A percentile compares a stretch with the other conserved stretches of the same genome.
These are phyloP conservation scores for Alternaria metachromatica DNA, from an alignment of 2,329 filamentous ascomycete genomes.

Conservation along the genomic window DNA sequence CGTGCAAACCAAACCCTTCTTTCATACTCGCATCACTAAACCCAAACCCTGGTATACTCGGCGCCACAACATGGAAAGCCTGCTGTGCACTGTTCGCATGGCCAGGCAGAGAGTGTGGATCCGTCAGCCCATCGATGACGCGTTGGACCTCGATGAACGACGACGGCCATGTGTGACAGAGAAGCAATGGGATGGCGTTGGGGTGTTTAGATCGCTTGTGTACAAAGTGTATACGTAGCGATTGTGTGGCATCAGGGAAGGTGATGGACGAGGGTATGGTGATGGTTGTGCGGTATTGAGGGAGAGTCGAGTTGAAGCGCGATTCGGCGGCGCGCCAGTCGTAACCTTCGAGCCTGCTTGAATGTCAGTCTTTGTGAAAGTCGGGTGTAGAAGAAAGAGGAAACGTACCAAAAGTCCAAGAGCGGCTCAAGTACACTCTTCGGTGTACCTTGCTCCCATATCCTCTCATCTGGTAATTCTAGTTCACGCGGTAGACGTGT, in stretches of 20 bases:
- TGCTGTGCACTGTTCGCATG: slow-evolving; percentile 28
- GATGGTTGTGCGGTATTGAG: slow-evolving; percentile 69
- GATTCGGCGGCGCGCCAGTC: slow-evolving; percentile 68
- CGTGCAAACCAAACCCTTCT: slow-evolving; percentile 57
- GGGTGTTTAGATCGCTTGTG: slow-evolving; percentile 62
- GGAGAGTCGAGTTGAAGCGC: slow-evolving; percentile 63
- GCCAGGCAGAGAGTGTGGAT: slow-evolving; percentile 55
- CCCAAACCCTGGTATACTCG: slow-evolving; percentile 69
- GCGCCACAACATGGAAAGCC: slow-evolving; percentile 71
- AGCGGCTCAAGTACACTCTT: slow-evolving; percentile 69
- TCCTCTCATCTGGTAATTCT: slow-evolving; percentile 54
- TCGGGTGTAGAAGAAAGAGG: not conserved
- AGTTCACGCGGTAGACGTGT: slow-evolving; percentile 69
- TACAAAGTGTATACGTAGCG: slow-evolving; percentile 68
- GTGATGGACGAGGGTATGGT: slow-evolving; percentile 33
- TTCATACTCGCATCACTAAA: slow-evolving; percentile 69
- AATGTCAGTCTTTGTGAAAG: not conserved
- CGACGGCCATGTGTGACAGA: slow-evolving; percentile 71
- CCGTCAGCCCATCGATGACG: slow-evolving; percentile 61
- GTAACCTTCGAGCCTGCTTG: slow-evolving; percentile 66
- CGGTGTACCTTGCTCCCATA: slow-evolving; percentile 63
- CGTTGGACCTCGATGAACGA: slow-evolving; percentile 67
- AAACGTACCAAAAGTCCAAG: slow-evolving; percentile 66
- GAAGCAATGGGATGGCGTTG: slow-evolving; percentile 67
- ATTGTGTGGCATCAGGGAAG: slow-evolving; percentile 25